Evolutionary conservation across 106 monocot genomes (phyloP).

Genomic region (Acorus calamus): DNA sequence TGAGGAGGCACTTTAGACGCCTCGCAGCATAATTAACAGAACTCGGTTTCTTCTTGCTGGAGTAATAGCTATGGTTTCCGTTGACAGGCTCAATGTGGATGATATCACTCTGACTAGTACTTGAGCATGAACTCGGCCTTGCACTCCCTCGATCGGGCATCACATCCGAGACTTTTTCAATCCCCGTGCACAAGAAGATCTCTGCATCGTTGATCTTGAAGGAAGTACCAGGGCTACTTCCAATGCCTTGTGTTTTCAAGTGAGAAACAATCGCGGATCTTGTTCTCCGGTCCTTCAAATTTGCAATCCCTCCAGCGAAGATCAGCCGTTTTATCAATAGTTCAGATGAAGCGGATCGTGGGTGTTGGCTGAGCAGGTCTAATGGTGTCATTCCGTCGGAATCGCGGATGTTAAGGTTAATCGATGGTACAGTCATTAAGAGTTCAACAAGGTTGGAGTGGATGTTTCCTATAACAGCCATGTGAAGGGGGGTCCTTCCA

Average conservation of each 20-base stretch:
- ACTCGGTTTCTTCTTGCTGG: conserved; percentile 31
- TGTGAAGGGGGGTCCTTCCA: conserved; percentile 74
- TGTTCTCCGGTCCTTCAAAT: conserved; percentile 19
- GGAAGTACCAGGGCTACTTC: conserved; percentile 61
- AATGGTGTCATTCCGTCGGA: conserved; percentile 66
- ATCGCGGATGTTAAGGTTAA: conserved; percentile 63
- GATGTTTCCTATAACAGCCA: conserved; percentile 53
- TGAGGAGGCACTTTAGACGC: conserved; percentile 40
- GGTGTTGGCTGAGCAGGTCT: conserved; percentile 47
- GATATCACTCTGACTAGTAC: conserved; percentile 20
- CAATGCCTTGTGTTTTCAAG: conserved; percentile 34
- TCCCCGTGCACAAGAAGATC: conserved; percentile 67
- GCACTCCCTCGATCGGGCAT: conserved; percentile 19
- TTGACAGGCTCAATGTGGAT: not conserved
- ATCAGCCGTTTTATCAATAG: conserved; percentile 63
- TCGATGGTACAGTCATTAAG: conserved; percentile 40
- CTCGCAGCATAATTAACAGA: conserved; percentile 43
- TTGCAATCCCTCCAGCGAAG: conserved; percentile 53
- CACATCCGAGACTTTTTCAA: conserved; percentile 10
- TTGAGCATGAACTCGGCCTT: conserved; percentile 54
- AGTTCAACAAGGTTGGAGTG: conserved; percentile 61
- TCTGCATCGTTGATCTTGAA: conserved; percentile 80
- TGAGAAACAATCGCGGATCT: conserved; percentile 35
- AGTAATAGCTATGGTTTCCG: conserved; percentile 6
- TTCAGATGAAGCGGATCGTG: conserved; percentile 43